These are phyloP conservation scores for Colletotrichum gigasporum DNA, from an alignment of 2,329 filamentous ascomycete genomes.

Conservation along the genomic window DNA sequence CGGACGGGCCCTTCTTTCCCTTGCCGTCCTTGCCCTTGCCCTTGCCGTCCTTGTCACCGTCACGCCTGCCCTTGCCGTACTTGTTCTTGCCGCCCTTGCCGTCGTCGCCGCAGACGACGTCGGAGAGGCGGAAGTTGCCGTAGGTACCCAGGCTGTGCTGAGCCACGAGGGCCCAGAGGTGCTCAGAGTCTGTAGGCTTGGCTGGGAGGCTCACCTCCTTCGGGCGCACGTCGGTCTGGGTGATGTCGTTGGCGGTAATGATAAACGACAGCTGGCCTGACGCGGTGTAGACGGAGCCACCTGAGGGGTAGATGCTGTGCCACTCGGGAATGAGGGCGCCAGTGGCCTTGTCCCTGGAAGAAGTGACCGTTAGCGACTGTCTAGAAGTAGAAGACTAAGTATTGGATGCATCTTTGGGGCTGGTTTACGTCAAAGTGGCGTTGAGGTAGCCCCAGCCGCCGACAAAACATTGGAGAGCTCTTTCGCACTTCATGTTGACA, in stretches of 20 bases:
- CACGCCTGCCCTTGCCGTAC: background rate
- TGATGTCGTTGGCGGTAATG: slow-evolving; percentile 18
- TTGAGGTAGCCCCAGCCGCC: slow-evolving; percentile 22
- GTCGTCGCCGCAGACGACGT: background rate
- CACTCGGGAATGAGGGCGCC: slow-evolving; percentile 13
- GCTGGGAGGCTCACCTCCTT: background rate
- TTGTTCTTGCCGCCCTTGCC: background rate
- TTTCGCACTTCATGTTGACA: slow-evolving; percentile 15
- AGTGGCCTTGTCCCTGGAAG: background rate
- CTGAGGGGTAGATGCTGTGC: slow-evolving; percentile 22
- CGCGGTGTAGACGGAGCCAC: background rate
- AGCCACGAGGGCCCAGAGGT: slow-evolving; percentile 8
- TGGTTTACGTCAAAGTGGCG: background rate
- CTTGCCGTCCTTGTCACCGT: background rate
- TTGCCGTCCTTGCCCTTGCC: background rate
- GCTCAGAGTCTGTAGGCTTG: background rate
- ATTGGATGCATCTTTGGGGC: too few species aligned
- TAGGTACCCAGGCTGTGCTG: slow-evolving; percentile 16
- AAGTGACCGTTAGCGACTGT: background rate
- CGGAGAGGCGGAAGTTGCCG: slow-evolving; percentile 1
- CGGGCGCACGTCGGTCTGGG: slow-evolving; percentile 11
- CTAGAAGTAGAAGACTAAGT: too few species aligned
- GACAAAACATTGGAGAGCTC: background rate
- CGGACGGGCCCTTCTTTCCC: slow-evolving; percentile 11
- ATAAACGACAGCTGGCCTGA: slow-evolving; percentile 15